These are phyloP conservation scores for Corynascus novoguineensis DNA, from an alignment of 495 filamentous ascomycete genomes.

Conservation along the genomic window DNA sequence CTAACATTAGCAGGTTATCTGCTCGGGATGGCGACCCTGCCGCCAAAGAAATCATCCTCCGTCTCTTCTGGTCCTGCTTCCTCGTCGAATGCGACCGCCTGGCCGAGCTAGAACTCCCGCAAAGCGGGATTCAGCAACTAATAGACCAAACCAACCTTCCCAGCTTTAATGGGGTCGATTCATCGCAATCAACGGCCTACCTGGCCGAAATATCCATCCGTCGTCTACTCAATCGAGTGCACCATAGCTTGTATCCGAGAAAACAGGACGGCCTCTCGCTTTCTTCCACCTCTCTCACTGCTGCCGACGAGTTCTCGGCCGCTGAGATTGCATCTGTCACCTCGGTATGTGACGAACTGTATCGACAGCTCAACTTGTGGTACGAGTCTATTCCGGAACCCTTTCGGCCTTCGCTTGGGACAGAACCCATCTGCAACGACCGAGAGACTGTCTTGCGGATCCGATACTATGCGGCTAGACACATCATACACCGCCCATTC, in stretches of 20 bases:
- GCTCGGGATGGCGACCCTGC: background rate
- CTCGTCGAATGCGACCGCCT: constrained; percentile 5
- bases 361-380: constrained; percentile 7
- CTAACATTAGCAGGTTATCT: background rate
- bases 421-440: background rate
- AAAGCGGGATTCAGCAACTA: constrained; percentile 3
- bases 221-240: constrained; percentile 2
- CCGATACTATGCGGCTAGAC: constrained; percentile 4
- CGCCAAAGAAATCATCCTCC: background rate
- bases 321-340: background rate
- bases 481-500: constrained; percentile 7
- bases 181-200: background rate
- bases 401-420: background rate
- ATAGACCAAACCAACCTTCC: constrained; percentile 6
- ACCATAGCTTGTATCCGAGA: background rate
- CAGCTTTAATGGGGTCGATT: background rate
- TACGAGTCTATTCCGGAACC: constrained; percentile 8
- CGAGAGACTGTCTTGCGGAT: constrained; percentile 2
- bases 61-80: constrained; percentile 8
- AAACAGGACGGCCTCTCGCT: background rate
- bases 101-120: constrained; percentile 4
- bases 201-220: constrained; percentile 6
- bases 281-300: background rate
- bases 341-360: background rate
- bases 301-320: background rate